phyloP scores from a whole-genome alignment of 306 rosid genomes.

The cucumber (Cucumis sativus) region DNA sequence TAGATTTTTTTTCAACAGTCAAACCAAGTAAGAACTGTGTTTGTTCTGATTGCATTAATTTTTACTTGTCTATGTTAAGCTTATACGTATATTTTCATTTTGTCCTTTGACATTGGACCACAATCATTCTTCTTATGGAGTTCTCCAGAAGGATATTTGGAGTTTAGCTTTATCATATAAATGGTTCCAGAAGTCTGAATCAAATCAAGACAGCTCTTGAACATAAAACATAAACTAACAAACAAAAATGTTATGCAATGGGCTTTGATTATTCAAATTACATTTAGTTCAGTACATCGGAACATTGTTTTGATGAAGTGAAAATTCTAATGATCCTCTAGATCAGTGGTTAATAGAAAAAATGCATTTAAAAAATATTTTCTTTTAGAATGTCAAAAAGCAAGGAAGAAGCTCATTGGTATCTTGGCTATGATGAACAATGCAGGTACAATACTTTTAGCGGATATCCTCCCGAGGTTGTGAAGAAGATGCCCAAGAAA shows the following conservation, averaged over 20 bases:
- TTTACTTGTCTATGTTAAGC: neutral
- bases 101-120: neutral
- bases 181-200: neutral
- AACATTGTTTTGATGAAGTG: neutral
- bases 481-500: slow-evolving; percentile 96
- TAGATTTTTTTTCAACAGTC: no score
- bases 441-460: slow-evolving; percentile 84
- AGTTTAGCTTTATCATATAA: neutral
- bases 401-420: neutral
- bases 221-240: neutral
- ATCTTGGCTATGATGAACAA: slow-evolving; percentile 3
- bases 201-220: neutral
- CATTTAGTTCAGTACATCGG: neutral
- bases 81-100: neutral
- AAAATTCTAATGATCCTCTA: neutral
- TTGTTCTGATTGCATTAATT: neutral
- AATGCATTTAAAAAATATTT: no score
- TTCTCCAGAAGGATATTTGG: neutral
- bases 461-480: slow-evolving; percentile 97
- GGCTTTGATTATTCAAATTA: neutral
- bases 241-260: neutral
- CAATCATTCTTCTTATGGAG: neutral
- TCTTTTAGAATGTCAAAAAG: neutral
- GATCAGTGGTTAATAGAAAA: neutral
- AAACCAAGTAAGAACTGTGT: neutral